Evolutionary conservation across 2,329 filamentous ascomycete genomes (phyloP), one percentile per base, ranked within the genome.

Genomic region (Exophiala sp.): DNA sequence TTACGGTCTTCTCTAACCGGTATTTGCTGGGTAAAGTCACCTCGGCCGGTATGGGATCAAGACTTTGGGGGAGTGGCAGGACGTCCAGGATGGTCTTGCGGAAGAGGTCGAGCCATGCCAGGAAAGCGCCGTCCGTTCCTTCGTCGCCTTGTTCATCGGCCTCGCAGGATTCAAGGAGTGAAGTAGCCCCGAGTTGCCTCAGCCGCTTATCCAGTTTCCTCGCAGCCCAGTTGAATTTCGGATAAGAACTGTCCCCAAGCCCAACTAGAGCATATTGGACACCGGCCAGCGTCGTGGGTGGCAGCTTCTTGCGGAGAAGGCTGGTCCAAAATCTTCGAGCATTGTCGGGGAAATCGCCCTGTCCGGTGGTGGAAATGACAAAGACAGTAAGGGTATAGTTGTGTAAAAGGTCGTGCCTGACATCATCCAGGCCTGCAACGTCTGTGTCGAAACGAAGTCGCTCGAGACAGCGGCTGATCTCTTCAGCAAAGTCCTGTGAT

Each of bases 171-270:
- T 84, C 80, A 61, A 86, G 85, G 55, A 93, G 80, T 41, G 88
- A 79, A 35, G 75, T 75, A 2, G 88, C 93, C 1, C 91, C 91
- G 0, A 98, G 78, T 65, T 95, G 89, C 30, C 83, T 67, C 27
- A 98, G 73, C 13, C 93, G 81, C 60, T 89, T 91, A 62, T 89
- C 82, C 39, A 98, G 74, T 68, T 96, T 95, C 43, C 89, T 80
- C 39, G 86, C 86, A 14, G 91, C 89, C 81, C 88, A 95, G 70
- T 98, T 98, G 69, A 88, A 95, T 83, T 94, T 91, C 48, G 85
- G 78, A 74, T 98, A 98, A 1, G 90, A 95, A 63, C 86, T 95
- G 68, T 98, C 93, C 0, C 93, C 93, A 1, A 97, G 76, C 0
- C 93, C 93, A 73, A 97, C 95, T 0, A 84, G 86, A 2, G 87